Evolutionary conservation across 495 filamentous ascomycete species (phyloP).

Genomic region (Oleoguttula mirabilis): DNA sequence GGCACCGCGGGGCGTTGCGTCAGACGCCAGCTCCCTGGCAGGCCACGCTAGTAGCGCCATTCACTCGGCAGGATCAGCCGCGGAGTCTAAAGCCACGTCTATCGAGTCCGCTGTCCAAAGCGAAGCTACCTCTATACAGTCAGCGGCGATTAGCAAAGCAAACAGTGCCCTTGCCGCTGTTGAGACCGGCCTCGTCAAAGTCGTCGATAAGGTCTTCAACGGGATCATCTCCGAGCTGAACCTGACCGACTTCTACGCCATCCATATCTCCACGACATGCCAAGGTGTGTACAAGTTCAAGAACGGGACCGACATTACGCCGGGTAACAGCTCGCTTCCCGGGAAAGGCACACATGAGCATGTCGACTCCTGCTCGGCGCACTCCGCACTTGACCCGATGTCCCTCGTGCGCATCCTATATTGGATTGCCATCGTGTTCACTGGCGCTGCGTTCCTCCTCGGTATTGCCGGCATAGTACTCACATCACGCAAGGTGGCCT

Average conservation of each 20-base stretch:
- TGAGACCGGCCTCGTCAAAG: constrained; percentile 13
- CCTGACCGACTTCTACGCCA: constrained; percentile 57
- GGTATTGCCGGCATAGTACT: constrained; percentile 32
- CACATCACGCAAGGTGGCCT: constrained; percentile 24
- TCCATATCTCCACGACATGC: constrained; percentile 60
- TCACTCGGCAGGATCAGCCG: constrained; percentile 3
- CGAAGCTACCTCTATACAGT: not conserved
- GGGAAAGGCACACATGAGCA: constrained; percentile 32
- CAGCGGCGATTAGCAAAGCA: not conserved
- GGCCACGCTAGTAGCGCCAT: constrained; percentile 11
- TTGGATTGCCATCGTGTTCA: constrained; percentile 45
- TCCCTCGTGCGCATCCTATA: constrained; percentile 50
- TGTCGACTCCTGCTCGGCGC: constrained; percentile 48
- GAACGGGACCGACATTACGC: constrained; percentile 34
- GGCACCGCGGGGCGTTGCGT: constrained; percentile 2
- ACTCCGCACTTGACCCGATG: constrained; percentile 49
- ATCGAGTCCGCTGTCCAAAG: constrained; percentile 9
- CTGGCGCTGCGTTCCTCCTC: constrained; percentile 43
- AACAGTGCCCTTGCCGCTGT: constrained; percentile 1
- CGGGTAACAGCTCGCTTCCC: constrained; percentile 7
- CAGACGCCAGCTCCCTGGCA: constrained; percentile 2
- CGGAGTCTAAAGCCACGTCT: constrained; percentile 4
- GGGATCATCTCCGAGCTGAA: constrained; percentile 37
- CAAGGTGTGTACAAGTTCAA: constrained; percentile 44
- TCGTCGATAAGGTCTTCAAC: constrained; percentile 36